Conservation (phyloP, 768 basidiomycete species). For the Plicaturopsis crispa region DNA sequence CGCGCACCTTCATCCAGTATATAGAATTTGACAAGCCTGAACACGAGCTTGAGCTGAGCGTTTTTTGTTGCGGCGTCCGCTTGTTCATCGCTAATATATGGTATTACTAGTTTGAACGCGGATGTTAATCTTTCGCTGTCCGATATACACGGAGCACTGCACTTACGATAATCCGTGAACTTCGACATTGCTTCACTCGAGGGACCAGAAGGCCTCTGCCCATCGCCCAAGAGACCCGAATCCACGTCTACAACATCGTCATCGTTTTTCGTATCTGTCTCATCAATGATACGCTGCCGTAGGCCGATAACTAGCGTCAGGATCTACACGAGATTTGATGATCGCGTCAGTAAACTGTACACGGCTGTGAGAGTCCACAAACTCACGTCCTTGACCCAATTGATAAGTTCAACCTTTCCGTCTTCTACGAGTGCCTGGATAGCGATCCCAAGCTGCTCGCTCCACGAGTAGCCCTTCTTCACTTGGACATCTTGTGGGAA, state of each 20-base stretch:
- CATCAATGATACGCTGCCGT: conserved; percentile 53
- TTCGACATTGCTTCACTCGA: conserved; percentile 65
- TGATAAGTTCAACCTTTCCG: conserved; percentile 44
- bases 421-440: conserved; percentile 67
- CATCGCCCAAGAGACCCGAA: too few species aligned
- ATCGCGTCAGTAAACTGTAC: conserved; percentile 1
- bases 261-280: conserved; percentile 39
- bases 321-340: conserved; percentile 38
- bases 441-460: conserved; percentile 83
- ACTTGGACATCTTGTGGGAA: conserved; percentile 68
- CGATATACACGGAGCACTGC: too few species aligned
- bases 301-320: conserved; percentile 50
- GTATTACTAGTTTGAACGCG: conserved; percentile 73
- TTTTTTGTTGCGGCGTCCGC: conserved; percentile 75
- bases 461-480: conserved; percentile 84
- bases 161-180: conserved; percentile 72
- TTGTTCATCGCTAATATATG: conserved; percentile 66
- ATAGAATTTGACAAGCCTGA: conserved; percentile 71
- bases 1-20: conserved; percentile 57
- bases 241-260: too few species aligned
- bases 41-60: conserved; percentile 74
- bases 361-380: conserved; percentile 1
- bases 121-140: too few species aligned
- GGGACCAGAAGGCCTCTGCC: too few species aligned
- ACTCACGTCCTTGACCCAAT: conserved; percentile 76